Evolutionary conservation across 208 protist species (phyloP), one percentile per base, ranked within the genome.

Genomic region (Tetramitus jugosus): DNA sequence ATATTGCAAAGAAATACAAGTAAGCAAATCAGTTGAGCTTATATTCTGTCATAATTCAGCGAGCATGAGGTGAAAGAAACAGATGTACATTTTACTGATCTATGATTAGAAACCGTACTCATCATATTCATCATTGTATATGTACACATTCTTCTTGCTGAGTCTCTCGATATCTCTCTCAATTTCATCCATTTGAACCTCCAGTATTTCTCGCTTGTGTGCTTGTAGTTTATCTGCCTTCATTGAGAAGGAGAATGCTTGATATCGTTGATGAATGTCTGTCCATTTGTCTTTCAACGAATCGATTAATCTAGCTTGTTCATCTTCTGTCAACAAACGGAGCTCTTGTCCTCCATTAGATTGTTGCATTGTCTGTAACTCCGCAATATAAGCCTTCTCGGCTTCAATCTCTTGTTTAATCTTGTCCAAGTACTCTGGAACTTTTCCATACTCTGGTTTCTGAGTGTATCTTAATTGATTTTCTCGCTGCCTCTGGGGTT

Each of bases 341-440:
- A 95, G 91, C 84, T 90, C 90, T 46, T 87, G 79, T 56, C 94
- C 88, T 79, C 76, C 64, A 17, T 43, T 17, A 52, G 46, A 6
- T 2, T 68, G 61, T 71, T 87, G 84, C n/a, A 86, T 61, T 10
- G 87, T 65, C 46, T 92, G 86, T 31, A 95, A 35, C 26, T 90
- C 79, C 39, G 83, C 81, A 23, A 94, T 81, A 82, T 90, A 90
- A 29, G 86, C 82, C 43, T 88, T 86, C 81, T 97, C 94, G 26
- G 88, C 60, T 61, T 88, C 76, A 29, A 96, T 84, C 76, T 94
- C 89, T 46, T 84, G 60, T 74, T 95, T 97, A 8, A 97, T 91
- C 3, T 89, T 84, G 17, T 64, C 69, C 23, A 97, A 81, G 83
- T 97, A 97, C 0, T 72, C 68, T 29, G 94, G 94, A 3, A 84